These are phyloP conservation scores for Daedaleopsis sinensis DNA, from an alignment of 768 basidiomycete species.

Conservation along the genomic window DNA sequence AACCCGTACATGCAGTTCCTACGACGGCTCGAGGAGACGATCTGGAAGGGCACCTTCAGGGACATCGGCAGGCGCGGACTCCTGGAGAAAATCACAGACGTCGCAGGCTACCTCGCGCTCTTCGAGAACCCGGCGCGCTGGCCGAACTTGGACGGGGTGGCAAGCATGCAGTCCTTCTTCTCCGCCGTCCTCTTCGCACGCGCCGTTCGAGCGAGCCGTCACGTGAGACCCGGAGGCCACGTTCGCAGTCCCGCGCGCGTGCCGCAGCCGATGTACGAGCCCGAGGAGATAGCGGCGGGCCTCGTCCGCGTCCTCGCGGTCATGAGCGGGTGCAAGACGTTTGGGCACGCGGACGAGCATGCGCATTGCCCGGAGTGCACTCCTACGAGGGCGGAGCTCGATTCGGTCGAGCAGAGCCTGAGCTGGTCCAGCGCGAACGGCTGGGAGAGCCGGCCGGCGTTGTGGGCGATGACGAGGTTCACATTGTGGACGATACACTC, in stretches of 20 bases:
- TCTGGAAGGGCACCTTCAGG: background rate
- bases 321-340: background rate
- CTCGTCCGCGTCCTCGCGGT: background rate
- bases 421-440: background rate
- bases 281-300: background rate
- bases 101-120: background rate
- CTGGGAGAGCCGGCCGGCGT: background rate
- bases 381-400: background rate
- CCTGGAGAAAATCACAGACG: background rate
- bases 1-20: background rate
- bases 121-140: background rate
- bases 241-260: no score
- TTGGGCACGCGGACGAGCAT: background rate
- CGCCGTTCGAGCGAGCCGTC: background rate
- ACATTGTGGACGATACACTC: background rate
- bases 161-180: background rate
- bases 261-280: background rate
- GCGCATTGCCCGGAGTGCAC: background rate
- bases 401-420: background rate
- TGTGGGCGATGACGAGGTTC: background rate
- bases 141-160: background rate
- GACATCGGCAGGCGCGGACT: background rate
- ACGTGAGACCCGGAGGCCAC: background rate
- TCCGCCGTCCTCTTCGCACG: background rate
- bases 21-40: background rate